Base-by-base conservation (phyloP, 306 rosid genomes). In the Lathyrus oleraceus region DNA sequence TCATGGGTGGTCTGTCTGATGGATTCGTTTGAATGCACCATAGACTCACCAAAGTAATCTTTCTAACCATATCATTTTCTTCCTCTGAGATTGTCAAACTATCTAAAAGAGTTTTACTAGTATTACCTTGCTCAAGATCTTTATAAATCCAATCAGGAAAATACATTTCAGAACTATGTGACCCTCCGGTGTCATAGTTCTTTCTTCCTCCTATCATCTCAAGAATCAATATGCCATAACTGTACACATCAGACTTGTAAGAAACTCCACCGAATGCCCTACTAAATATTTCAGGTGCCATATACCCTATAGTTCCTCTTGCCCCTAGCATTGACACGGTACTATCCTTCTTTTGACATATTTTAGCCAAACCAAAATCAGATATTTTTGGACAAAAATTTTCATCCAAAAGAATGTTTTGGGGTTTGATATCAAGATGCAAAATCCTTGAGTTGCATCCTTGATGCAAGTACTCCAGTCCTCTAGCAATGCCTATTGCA, bases 21-120 rank as follows among this genome's bases (percentile, higher is more conserved):
- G 82, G 78, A 32, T 53, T 80, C 1, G 72, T 74, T 15, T 76
- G 84, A 60, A 83, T 73, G 21, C 87, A 79, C 82, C 84, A 80
- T 0, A 83, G 40, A 44, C 82, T 77, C 25, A 70, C 16, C 51
- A 76, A 7, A 5, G 67, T 61, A 71, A 81, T 71, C 73, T 71
- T 78, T 10, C 63, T 78, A 6, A 44, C n/a, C 21, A 15, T 54
- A 10, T 78, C 82, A 27, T 75, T 63, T 51, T 78, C 85, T 38
- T 75, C 88, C 8, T 27, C 57, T 2, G 30, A 14, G 12, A 9
- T 59, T 6, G 13, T 12, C 13, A 28, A 4, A 5, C n/a, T 11
- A 61, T 27, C 43, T 4, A 25, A 0, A 1, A 2, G 43, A 15
- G 0, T 10, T 5, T 63, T 43, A 10, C 45, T 19, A 20, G 0